phyloP scores from a whole-genome alignment of 176 grass and related monocot genomes.

The Microstegium vimineum region DNA sequence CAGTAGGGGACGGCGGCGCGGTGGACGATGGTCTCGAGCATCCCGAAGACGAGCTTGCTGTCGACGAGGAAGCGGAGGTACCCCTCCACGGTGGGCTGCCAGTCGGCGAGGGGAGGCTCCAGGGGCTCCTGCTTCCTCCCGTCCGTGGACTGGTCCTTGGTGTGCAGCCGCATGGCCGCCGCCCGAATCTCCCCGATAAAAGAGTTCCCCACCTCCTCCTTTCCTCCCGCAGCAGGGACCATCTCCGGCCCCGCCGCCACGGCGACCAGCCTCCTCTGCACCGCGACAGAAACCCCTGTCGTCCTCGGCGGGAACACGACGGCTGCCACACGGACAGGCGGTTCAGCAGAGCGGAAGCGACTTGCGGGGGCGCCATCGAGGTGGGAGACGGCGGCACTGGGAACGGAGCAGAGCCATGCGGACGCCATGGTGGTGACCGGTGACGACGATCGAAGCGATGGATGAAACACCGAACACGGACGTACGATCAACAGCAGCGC shows the following conservation, averaged over 20 bases:
- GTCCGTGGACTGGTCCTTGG: constrained; percentile 68
- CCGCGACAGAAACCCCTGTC: not conserved
- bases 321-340: not conserved
- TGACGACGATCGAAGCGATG: too few relatives aligned
- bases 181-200: constrained; percentile 92
- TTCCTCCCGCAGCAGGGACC: not conserved
- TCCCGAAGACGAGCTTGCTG: constrained; percentile 74
- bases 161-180: constrained; percentile 84
- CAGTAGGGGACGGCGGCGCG: constrained; percentile 67
- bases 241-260: constrained; percentile 12
- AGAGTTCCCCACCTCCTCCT: constrained; percentile 15
- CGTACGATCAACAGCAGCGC: not conserved
- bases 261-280: constrained; percentile 1
- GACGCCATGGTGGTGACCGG: constrained; percentile 36
- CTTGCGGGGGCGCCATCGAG: not conserved
- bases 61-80: constrained; percentile 89
- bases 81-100: constrained; percentile 63
- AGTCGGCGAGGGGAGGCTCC: constrained; percentile 55
- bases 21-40: constrained; percentile 66
- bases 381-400: not conserved
- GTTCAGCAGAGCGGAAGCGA: not conserved
- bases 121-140: constrained; percentile 66
- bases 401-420: constrained; percentile 20
- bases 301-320: not conserved
- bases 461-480: too few relatives aligned